phyloP scores from a whole-genome alignment of 169 alveolate genomes.

The Eimeria sp. region DNA sequence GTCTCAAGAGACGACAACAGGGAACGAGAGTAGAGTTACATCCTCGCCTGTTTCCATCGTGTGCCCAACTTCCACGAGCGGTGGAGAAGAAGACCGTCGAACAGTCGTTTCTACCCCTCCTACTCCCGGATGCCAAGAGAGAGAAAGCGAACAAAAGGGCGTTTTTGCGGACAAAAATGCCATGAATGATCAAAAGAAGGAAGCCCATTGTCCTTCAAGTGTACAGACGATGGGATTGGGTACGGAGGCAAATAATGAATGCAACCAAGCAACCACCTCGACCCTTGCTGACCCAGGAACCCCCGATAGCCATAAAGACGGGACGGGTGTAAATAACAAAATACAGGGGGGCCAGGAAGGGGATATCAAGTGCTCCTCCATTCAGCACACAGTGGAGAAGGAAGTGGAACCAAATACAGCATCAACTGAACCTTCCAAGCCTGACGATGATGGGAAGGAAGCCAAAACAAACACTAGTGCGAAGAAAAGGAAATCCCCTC shows the following conservation, averaged over 20 bases:
- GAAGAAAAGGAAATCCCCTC: background rate
- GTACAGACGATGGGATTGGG: background rate
- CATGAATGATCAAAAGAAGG: background rate
- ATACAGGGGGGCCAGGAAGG: background rate
- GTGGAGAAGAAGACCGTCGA: conserved; percentile 17
- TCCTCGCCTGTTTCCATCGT: background rate
- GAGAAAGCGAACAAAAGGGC: background rate
- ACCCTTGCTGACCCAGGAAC: background rate
- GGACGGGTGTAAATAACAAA: background rate
- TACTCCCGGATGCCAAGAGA: background rate
- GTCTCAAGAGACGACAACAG: conserved; percentile 43
- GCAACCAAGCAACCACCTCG: background rate
- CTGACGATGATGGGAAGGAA: no score
- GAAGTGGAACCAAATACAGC: background rate
- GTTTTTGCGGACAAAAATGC: background rate
- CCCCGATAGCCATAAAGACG: background rate
- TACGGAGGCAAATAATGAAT: background rate
- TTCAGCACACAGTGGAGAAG: background rate
- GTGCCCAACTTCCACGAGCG: conserved; percentile 22
- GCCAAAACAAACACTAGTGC: background rate
- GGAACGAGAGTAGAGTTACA: conserved; percentile 21
- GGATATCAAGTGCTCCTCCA: background rate
- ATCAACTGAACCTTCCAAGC: background rate
- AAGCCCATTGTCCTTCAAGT: background rate
- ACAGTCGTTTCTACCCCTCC: conserved; percentile 5